Percentiles rank a stretch among this genome's conserved stretches.
These are phyloP conservation scores for Rosa chinensis DNA, from an alignment of 306 rosid genomes.

Conservation along the genomic window DNA sequence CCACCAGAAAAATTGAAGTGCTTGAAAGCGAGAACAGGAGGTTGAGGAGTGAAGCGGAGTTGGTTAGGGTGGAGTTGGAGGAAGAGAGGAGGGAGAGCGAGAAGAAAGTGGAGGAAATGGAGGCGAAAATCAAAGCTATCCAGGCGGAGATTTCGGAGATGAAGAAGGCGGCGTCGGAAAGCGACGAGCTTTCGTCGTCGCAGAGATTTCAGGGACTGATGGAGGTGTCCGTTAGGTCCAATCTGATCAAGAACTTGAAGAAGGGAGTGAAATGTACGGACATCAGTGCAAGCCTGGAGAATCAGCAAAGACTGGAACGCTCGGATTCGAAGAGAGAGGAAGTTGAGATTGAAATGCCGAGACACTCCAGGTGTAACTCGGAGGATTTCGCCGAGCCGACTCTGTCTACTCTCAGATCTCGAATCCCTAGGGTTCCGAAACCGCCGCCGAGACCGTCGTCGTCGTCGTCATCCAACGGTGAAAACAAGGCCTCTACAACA, in stretches of 20 bases:
- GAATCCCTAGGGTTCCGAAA: conserved; percentile 85
- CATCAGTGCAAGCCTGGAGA: conserved; percentile 32
- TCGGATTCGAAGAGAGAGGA: conserved; percentile 57
- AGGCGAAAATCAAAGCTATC: conserved; percentile 29
- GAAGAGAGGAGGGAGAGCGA: conserved; percentile 46
- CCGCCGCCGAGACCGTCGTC: conserved; percentile 79
- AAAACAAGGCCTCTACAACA: conserved; percentile 20
- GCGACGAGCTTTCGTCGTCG: conserved; percentile 58
- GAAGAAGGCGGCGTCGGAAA: conserved; percentile 52
- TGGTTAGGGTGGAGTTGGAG: conserved; percentile 34
- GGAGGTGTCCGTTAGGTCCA: conserved; percentile 59
- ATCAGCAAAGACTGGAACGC: conserved; percentile 38
- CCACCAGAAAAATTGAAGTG: conserved; percentile 35
- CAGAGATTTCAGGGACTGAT: conserved; percentile 62
- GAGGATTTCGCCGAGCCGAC: conserved; percentile 74
- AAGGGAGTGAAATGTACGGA: conserved; percentile 39
- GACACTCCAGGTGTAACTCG: conserved; percentile 70
- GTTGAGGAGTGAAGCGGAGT: conserved; percentile 44
- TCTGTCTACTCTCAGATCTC: conserved; percentile 54
- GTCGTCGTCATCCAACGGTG: conserved; percentile 28
- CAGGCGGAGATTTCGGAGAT: conserved; percentile 62
- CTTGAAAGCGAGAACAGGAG: conserved; percentile 56
- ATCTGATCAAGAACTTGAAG: conserved; percentile 58
- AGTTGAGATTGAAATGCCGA: conserved; percentile 49
- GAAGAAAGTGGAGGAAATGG: conserved; percentile 47